Evolutionary conservation across 108 stramenopile genomes (phyloP), one percentile per base, ranked within the genome.

Genomic region (Pseudonitzschia multiseries): DNA sequence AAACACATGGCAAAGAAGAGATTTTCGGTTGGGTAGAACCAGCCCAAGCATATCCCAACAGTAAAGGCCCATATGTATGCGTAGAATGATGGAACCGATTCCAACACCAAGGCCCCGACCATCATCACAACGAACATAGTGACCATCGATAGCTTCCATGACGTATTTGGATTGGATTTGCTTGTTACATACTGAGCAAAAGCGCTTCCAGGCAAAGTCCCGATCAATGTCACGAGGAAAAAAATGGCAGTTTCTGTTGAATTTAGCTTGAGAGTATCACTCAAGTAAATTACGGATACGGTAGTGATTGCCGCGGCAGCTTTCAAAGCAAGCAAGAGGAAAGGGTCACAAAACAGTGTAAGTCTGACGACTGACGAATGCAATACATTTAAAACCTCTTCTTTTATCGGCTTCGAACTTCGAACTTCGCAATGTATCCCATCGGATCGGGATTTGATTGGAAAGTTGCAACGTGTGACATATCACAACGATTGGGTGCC

Each of bases 11-110:
- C 59, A 54, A 68, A 79, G 27, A 73, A 80, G 14, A 89, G 74
- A 60, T 79, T 78, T 44, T 87, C 78, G 1, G 76, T 78, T 46
- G 84, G 74, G 73, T 83, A 83, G 48, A 83, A 85, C 86, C 88
- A 84, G 26, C 86, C 82, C 29, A 81, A 44, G 24, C 27, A 53
- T 17, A 81, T 18, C 10, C 84, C 84, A 22, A 53, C 64, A 12
- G 57, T 27, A n/a, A 71, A 59, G 21, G 69, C 74, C 54, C 59
- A 69, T 15, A 80, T 71, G 13, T 64, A 44, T 33, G 61, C 54
- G 6, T 44, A 28, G 15, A 44, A 24, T 32, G 20, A 13, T 21
- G 40, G 48, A 22, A 48, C 28, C 21, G 6, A 15, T 24, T 67
- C 66, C 15, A 67, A 27, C 17, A 29, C 24, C 46, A 67, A 67